phyloP scores from a whole-genome alignment of 2,329 filamentous ascomycete species.

The Phialophora chinensis region DNA sequence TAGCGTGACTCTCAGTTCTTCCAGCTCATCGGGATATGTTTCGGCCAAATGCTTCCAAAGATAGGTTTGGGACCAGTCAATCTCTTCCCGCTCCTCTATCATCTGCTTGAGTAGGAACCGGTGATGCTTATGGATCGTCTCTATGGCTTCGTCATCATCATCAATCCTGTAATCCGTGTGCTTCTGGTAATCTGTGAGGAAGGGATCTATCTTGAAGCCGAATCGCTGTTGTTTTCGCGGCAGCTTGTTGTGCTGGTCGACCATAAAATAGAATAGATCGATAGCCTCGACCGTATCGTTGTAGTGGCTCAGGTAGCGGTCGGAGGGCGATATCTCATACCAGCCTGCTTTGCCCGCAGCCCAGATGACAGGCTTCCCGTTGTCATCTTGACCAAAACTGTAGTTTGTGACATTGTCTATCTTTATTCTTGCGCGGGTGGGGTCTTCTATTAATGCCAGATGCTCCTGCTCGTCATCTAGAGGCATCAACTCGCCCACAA shows the following conservation, averaged over 20 bases:
- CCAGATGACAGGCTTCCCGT: slow-evolving; percentile 65
- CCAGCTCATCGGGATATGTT: slow-evolving; percentile 45
- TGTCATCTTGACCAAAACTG: slow-evolving; percentile 58
- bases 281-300: slow-evolving; percentile 65
- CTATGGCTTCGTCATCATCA: slow-evolving; percentile 54
- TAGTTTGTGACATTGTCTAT: slow-evolving; percentile 57
- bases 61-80: slow-evolving; percentile 53
- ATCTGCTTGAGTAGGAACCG: slow-evolving; percentile 55
- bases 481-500: slow-evolving; percentile 58
- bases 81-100: slow-evolving; percentile 52
- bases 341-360: slow-evolving; percentile 67
- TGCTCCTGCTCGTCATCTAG: slow-evolving; percentile 53
- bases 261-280: slow-evolving; percentile 65
- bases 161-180: slow-evolving; percentile 43
- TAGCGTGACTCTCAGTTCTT: slow-evolving; percentile 31
- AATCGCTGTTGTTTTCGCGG: slow-evolving; percentile 35
- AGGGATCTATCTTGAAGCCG: slow-evolving; percentile 39
- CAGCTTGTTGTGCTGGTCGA: slow-evolving; percentile 59
- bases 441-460: slow-evolving; percentile 48
- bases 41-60: slow-evolving; percentile 53
- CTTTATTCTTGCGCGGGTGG: slow-evolving; percentile 46
- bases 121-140: slow-evolving; percentile 54
- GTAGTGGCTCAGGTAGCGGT: slow-evolving; percentile 57
- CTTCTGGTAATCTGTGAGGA: slow-evolving; percentile 39
- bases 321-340: slow-evolving; percentile 63